Conservation (phyloP, 192 early-diverging fungal species). For the Coemansia reversa region DNA sequence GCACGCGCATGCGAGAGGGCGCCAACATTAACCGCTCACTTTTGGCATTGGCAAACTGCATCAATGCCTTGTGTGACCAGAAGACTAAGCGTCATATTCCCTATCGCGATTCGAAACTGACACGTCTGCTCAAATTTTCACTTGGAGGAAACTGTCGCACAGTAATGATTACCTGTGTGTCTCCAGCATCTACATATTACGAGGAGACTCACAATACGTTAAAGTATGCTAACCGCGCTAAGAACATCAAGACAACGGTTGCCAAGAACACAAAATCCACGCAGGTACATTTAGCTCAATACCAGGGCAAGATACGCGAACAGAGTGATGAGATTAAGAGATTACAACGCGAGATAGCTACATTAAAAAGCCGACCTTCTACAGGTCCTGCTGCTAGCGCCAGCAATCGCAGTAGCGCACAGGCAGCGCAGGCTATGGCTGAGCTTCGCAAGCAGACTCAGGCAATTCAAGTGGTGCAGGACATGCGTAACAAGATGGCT, state of each 20-base stretch:
- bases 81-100: slow-evolving; percentile 64
- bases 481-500: slow-evolving; percentile 48
- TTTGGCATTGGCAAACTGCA: slow-evolving; percentile 74
- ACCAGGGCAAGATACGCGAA: slow-evolving; percentile 61
- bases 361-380: slow-evolving; percentile 7
- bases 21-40: slow-evolving; percentile 77
- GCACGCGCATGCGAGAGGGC: slow-evolving; percentile 72
- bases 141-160: slow-evolving; percentile 79
- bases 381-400: slow-evolving; percentile 2
- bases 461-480: slow-evolving; percentile 50
- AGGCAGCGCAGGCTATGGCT: slow-evolving; percentile 39
- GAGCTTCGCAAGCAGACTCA: slow-evolving; percentile 50
- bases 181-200: slow-evolving; percentile 61
- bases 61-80: slow-evolving; percentile 64
- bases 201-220: slow-evolving; percentile 80
- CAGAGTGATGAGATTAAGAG: slow-evolving; percentile 59
- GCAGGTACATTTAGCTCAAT: slow-evolving; percentile 61
- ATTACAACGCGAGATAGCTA: slow-evolving; percentile 53
- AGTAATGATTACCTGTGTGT: slow-evolving; percentile 78
- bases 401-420: slow-evolving; percentile 1
- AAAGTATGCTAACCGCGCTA: slow-evolving; percentile 72
- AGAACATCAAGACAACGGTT: slow-evolving; percentile 70
- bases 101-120: slow-evolving; percentile 76
- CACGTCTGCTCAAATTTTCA: slow-evolving; percentile 69
- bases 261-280: slow-evolving; percentile 59